Evolutionary conservation across 1,284 basidiomycete species (phyloP).

Genomic region (Porodaedalea pini): DNA sequence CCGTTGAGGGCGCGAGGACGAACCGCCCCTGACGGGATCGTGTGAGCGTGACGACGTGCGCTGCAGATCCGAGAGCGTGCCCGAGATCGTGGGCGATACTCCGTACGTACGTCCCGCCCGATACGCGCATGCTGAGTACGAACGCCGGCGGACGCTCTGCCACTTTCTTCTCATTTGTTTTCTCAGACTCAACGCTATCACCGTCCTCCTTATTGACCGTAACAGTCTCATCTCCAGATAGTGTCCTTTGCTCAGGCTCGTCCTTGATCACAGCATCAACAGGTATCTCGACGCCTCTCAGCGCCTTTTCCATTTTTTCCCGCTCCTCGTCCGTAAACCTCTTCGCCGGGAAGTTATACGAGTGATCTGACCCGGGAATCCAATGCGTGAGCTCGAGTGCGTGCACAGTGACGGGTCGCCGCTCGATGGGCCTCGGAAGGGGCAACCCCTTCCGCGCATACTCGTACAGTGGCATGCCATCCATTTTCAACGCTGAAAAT

Average conservation of each 20-base stretch:
- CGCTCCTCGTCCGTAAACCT: conserved; percentile 67
- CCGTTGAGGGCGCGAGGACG: conserved; percentile 39
- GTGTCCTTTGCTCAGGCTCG: conserved; percentile 31
- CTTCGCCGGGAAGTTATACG: conserved; percentile 71
- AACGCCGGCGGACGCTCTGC: conserved; percentile 70
- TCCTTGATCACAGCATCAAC: conserved; percentile 31
- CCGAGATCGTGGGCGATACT: conserved; percentile 90
- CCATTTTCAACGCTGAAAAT: conserved; percentile 98
- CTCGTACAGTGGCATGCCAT: conserved; percentile 93
- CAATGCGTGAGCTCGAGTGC: conserved; percentile 73
- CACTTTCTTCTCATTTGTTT: conserved; percentile 29
- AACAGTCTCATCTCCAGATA: conserved; percentile 31
- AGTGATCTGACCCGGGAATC: conserved; percentile 56
- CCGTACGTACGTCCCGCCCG: conserved; percentile 95
- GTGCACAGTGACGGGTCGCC: conserved; percentile 81
- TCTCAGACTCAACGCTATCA: not conserved
- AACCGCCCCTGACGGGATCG: conserved; percentile 85
- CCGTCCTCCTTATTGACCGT: conserved; percentile 28
- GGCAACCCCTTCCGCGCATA: conserved; percentile 91
- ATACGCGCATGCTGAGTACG: conserved; percentile 86
- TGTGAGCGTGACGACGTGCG: conserved; percentile 86
- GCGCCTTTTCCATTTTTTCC: conserved; percentile 62
- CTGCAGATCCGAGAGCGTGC: conserved; percentile 76
- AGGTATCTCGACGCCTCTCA: conserved; percentile 41
- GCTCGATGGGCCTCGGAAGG: conserved; percentile 88